Percentiles rank a stretch among this genome's conserved stretches.
phyloP scores from a whole-genome alignment of 2,329 filamentous ascomycete species.

The Ceratocystiopsis brevicomis region DNA sequence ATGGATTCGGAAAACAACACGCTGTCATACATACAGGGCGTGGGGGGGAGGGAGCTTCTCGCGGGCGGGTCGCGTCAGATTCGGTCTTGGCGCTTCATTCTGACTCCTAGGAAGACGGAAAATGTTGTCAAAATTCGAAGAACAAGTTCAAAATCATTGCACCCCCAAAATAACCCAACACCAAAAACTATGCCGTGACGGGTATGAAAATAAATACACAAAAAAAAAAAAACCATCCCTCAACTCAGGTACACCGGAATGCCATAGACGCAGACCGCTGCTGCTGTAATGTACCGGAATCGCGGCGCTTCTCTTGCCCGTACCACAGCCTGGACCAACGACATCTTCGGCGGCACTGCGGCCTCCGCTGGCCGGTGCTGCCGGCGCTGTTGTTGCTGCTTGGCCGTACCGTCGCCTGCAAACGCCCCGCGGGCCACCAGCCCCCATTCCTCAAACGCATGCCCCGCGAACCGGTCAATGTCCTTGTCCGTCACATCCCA shows the following conservation, averaged over 20 bases:
- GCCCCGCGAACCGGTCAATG: slow-evolving; percentile 77
- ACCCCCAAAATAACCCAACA: too few species aligned
- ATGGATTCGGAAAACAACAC: too few species aligned
- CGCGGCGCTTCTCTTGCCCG: slow-evolving; percentile 61
- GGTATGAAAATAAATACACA: too few species aligned
- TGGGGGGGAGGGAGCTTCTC: too few species aligned
- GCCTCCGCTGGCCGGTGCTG: too few species aligned
- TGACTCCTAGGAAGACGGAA: too few species aligned
- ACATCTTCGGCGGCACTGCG: slow-evolving; percentile 17
- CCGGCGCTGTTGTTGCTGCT: background rate
- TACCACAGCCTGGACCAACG: slow-evolving; percentile 65
- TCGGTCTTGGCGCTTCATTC: too few species aligned
- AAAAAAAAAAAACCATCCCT: background rate
- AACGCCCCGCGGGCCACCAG: slow-evolving; percentile 35
- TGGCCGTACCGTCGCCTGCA: slow-evolving; percentile 13
- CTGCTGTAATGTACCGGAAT: slow-evolving; percentile 80
- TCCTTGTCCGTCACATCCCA: slow-evolving; percentile 98
- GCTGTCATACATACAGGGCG: too few species aligned
- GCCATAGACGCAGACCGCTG: slow-evolving; percentile 84
- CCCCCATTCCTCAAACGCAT: slow-evolving; percentile 73
- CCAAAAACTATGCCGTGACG: too few species aligned
- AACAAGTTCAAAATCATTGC: too few species aligned
- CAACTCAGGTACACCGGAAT: slow-evolving; percentile 62
- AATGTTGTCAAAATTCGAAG: too few species aligned
- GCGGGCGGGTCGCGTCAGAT: too few species aligned